Evolutionary conservation across 345 rosid genomes (phyloP).

Genomic region (Linum trigynum): DNA sequence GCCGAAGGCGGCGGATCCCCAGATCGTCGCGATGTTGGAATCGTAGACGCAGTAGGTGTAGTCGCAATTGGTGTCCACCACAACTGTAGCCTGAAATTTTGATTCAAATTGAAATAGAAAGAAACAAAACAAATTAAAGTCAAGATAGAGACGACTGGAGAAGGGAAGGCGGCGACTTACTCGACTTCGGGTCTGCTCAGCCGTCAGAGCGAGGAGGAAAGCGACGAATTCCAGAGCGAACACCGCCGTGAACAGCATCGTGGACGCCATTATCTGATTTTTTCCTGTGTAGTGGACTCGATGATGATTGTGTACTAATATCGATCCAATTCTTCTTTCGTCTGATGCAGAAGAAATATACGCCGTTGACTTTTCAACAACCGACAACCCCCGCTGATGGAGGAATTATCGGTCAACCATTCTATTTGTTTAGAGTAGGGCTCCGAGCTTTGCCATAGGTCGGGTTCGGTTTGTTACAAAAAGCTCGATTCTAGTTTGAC

Average conservation of each 20-base stretch:
- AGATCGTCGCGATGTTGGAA: slow-evolving; percentile 5
- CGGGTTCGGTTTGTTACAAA: too few relatives aligned
- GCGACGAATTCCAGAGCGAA: neutral
- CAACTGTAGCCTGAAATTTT: slow-evolving; percentile 1
- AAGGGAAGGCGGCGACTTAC: neutral
- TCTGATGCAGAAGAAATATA: too few relatives aligned
- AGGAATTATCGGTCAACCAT: too few relatives aligned
- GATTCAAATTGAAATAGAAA: too few relatives aligned
- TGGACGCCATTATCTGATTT: neutral
- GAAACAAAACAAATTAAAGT: neutral
- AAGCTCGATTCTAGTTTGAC: too few relatives aligned
- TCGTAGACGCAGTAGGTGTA: slow-evolving; percentile 6
- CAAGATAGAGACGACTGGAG: neutral
- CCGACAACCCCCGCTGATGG: too few relatives aligned
- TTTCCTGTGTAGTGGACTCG: neutral
- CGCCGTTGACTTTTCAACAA: too few relatives aligned
- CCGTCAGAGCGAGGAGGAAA: neutral
- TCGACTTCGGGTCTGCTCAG: neutral
- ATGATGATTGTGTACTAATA: neutral
- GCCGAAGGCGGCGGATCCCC: neutral
- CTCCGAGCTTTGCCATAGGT: too few relatives aligned
- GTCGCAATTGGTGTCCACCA: neutral
- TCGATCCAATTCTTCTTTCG: too few relatives aligned
- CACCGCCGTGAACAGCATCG: neutral
- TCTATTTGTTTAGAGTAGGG: too few relatives aligned